Percentiles rank a stretch among this genome's conserved stretches.
Conservation (phyloP, 805 yeast species). For the Candida qinlingensis region DNA sequence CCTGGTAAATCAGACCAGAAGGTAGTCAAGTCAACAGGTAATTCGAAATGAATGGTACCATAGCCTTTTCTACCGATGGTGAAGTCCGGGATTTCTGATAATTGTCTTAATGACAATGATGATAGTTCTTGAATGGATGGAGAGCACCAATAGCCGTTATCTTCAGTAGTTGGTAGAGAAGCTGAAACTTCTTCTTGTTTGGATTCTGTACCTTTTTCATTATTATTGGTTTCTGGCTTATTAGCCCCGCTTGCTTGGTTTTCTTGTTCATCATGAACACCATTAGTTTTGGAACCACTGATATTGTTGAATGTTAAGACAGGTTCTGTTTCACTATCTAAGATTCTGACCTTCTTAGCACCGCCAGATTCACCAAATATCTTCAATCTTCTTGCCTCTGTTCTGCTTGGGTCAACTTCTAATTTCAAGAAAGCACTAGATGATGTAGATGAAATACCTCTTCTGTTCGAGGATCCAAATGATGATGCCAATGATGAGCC, state of each 20-base stretch:
- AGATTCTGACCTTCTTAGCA: slow-evolving; percentile 23
- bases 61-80: slow-evolving; percentile 61
- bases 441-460: slow-evolving; percentile 6
- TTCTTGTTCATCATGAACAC: neutral
- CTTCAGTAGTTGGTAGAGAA: slow-evolving; percentile 1
- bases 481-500: slow-evolving; percentile 2
- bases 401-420: slow-evolving; percentile 36
- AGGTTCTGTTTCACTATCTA: slow-evolving; percentile 18
- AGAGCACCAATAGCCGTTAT: slow-evolving; percentile 62
- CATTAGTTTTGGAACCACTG: neutral
- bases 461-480: neutral
- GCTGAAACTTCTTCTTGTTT: slow-evolving; percentile 2
- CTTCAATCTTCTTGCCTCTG: slow-evolving; percentile 38
- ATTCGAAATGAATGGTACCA: slow-evolving; percentile 63
- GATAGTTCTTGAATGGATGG: slow-evolving; percentile 53
- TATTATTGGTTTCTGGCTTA: neutral
- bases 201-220: neutral
- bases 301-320: neutral
- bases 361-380: slow-evolving; percentile 27
- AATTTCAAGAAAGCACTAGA: slow-evolving; percentile 23
- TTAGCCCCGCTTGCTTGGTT: neutral
- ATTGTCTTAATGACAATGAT: slow-evolving; percentile 38
- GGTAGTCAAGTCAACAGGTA: slow-evolving; percentile 63
- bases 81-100: slow-evolving; percentile 54
- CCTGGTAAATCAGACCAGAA: slow-evolving; percentile 36